Conservation (phyloP, 2,329 filamentous ascomycete genomes). For the Malbranchea cinnamomea region DNA sequence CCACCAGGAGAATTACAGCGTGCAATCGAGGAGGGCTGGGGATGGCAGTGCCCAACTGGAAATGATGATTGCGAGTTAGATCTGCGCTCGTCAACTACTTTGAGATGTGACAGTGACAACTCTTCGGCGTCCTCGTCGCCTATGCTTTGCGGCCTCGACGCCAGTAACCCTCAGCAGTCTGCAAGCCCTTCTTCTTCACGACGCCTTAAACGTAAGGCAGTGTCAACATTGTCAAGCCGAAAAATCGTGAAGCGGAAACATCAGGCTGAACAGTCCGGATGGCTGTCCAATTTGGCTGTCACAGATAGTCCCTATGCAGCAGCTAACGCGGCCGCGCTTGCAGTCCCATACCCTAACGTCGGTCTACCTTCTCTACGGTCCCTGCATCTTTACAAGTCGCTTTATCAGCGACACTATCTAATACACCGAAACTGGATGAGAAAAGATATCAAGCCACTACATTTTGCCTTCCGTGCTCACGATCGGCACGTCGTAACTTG, state of each 20-base stretch:
- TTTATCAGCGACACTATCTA: conserved; percentile 84
- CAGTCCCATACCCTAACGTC: conserved; percentile 67
- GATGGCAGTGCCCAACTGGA: conserved; percentile 81
- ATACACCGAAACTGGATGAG: conserved; percentile 89
- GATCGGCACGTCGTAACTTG: conserved; percentile 95
- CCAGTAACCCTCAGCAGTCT: conserved; percentile 13
- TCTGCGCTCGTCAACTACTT: conserved; percentile 41
- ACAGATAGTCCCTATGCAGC: conserved; percentile 68
- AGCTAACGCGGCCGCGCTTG: conserved; percentile 67
- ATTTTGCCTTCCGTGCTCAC: conserved; percentile 93
- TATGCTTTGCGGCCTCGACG: conserved; percentile 11
- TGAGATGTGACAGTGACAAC: conserved; percentile 27
- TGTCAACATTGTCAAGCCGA: conserved; percentile 28
- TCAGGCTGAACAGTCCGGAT: conserved; percentile 27
- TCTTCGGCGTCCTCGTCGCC: conserved; percentile 8
- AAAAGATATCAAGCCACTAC: conserved; percentile 63
- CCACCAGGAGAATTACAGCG: conserved; percentile 69
- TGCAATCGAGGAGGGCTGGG: conserved; percentile 86
- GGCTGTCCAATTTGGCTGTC: conserved; percentile 33
- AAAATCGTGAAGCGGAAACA: conserved; percentile 44
- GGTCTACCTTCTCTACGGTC: conserved; percentile 65
- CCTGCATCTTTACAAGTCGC: conserved; percentile 87
- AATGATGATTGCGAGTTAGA: conserved; percentile 66
- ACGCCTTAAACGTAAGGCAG: conserved; percentile 34
- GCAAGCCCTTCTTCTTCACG: conserved; percentile 14